Evolutionary conservation across 1,284 basidiomycete genomes (phyloP).

Genomic region (Xerocomus nothofagi): DNA sequence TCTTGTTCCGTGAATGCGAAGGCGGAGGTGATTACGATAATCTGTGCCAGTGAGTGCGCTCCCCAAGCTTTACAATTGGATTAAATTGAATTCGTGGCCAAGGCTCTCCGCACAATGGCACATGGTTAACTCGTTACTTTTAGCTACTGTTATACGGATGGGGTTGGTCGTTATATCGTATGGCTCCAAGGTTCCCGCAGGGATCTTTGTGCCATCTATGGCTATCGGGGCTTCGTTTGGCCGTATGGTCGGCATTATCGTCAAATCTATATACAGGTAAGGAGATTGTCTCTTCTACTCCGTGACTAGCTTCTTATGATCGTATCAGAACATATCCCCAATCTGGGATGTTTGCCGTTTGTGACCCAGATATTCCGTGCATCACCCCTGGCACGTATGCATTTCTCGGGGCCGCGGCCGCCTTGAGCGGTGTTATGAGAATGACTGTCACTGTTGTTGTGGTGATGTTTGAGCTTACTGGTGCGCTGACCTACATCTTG

Average conservation of each 20-base stretch:
- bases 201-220: constrained; percentile 98
- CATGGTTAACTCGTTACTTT: constrained; percentile 88
- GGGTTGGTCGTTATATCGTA: constrained; percentile 91
- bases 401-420: constrained; percentile 91
- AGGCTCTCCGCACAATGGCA: constrained; percentile 92
- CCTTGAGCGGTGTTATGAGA: constrained; percentile 94
- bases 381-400: constrained; percentile 99
- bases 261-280: constrained; percentile 88
- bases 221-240: constrained; percentile 96
- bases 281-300: constrained; percentile 23
- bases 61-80: constrained; percentile 2
- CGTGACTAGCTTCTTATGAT: background rate
- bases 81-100: constrained; percentile 16
- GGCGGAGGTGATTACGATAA: constrained; percentile 90
- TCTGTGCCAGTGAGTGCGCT: constrained; percentile 83
- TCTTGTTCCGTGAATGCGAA: constrained; percentile 96
- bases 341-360: constrained; percentile 87
- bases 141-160: constrained; percentile 89
- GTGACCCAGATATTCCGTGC: constrained; percentile 90
- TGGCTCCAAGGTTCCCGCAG: constrained; percentile 95
- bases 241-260: constrained; percentile 92
- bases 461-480: constrained; percentile 98
- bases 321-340: constrained; percentile 71
- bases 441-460: constrained; percentile 98
- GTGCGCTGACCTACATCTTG: constrained; percentile 95